Conservation (phyloP, 805 yeast genomes). For the Metschnikowia lunata region DNA sequence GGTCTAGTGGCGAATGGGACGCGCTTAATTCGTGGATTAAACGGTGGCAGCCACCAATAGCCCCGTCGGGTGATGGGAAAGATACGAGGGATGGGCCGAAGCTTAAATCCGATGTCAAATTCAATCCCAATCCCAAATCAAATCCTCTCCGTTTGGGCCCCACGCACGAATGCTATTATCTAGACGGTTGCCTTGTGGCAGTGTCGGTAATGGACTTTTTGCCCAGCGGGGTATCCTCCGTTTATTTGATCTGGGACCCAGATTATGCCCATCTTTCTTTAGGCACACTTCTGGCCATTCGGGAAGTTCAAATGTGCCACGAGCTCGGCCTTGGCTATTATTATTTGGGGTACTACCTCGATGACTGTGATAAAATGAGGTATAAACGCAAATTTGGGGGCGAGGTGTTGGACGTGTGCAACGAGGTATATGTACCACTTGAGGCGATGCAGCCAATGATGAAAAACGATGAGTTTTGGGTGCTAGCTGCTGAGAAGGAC, state of each 20-base stretch:
- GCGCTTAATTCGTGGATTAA: slow-evolving; percentile 38
- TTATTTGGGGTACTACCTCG: slow-evolving; percentile 76
- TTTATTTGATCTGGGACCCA: slow-evolving; percentile 87
- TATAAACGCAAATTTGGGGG: slow-evolving; percentile 81
- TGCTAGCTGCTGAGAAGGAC: not conserved
- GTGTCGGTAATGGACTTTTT: slow-evolving; percentile 73
- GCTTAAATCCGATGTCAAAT: not conserved
- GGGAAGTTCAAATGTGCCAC: slow-evolving; percentile 58
- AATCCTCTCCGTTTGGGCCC: slow-evolving; percentile 46
- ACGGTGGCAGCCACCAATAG: slow-evolving; percentile 12
- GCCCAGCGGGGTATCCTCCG: slow-evolving; percentile 74
- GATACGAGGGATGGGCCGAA: slow-evolving; percentile 35
- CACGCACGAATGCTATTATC: slow-evolving; percentile 73
- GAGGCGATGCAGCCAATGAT: slow-evolving; percentile 23
- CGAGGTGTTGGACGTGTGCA: slow-evolving; percentile 56
- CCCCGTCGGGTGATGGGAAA: slow-evolving; percentile 27
- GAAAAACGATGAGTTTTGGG: slow-evolving; percentile 29
- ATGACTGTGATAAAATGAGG: slow-evolving; percentile 76
- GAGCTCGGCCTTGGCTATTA: slow-evolving; percentile 50
- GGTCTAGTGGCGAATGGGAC: slow-evolving; percentile 34
- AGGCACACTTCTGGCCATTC: slow-evolving; percentile 73
- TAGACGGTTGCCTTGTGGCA: slow-evolving; percentile 61
- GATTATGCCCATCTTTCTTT: slow-evolving; percentile 63
- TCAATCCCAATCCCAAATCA: not conserved
- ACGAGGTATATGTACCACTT: slow-evolving; percentile 40